phyloP scores from a whole-genome alignment of 2,329 filamentous ascomycete species.

The Knoxdaviesia proteae region DNA sequence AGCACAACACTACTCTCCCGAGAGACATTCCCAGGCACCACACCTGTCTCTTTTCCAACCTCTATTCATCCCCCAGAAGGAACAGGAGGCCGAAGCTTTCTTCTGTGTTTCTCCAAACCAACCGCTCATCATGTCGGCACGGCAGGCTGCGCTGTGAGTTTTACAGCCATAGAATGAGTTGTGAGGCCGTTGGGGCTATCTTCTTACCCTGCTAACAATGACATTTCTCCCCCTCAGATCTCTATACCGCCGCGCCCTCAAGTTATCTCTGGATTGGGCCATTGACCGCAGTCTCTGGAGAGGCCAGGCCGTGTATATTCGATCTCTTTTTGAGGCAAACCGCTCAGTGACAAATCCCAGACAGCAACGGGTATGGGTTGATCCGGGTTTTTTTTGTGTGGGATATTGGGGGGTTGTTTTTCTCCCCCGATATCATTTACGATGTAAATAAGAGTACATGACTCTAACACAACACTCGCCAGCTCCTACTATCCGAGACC shows the following conservation, averaged over 20 bases:
- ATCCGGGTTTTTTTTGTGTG: too few species aligned
- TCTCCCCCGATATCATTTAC: not conserved
- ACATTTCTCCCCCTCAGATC: constrained; percentile 21
- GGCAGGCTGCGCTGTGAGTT: constrained; percentile 29
- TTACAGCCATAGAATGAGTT: constrained; percentile 1
- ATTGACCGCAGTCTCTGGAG: constrained; percentile 87
- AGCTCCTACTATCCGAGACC: constrained; percentile 74
- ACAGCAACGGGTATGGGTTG: constrained; percentile 52
- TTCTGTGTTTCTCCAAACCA: not conserved
- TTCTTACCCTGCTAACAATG: not conserved
- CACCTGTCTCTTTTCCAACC: too few species aligned
- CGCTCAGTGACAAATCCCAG: constrained; percentile 64
- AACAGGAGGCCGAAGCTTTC: too few species aligned
- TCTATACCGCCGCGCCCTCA: constrained; percentile 81
- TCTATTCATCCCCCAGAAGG: too few species aligned
- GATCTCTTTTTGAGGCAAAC: constrained; percentile 88
- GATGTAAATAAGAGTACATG: constrained; percentile 2
- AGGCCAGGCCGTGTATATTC: constrained; percentile 88
- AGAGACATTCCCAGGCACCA: too few species aligned
- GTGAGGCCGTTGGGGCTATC: not conserved
- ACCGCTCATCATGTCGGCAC: constrained; percentile 18
- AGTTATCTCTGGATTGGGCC: constrained; percentile 86
- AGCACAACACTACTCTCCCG: too few species aligned
- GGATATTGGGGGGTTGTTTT: too few species aligned
- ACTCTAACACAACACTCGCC: not conserved